Conservation (phyloP, 2,329 filamentous ascomycete genomes). For the Venturia carpophila region DNA sequence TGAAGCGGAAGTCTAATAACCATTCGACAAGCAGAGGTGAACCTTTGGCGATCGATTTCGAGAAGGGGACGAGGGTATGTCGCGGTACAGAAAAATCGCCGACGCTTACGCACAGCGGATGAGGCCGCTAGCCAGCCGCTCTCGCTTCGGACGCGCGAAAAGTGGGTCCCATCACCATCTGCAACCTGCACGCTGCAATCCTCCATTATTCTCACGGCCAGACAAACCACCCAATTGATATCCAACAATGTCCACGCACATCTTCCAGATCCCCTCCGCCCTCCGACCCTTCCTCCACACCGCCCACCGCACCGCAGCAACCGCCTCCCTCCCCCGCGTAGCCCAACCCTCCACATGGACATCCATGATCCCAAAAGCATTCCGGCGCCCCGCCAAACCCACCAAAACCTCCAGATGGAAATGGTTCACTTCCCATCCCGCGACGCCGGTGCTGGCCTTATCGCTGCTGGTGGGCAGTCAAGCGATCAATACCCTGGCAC, state of each 20-base stretch:
- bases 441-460: slow-evolving; percentile 57
- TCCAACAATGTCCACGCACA: slow-evolving; percentile 6
- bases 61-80: too few species aligned
- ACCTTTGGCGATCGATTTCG: too few species aligned
- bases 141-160: neutral
- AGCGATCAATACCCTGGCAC: slow-evolving; percentile 81
- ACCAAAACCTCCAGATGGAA: slow-evolving; percentile 14
- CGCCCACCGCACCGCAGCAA: slow-evolving; percentile 5
- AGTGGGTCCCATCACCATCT: neutral
- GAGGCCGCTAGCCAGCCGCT: too few species aligned
- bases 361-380: slow-evolving; percentile 30
- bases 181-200: neutral
- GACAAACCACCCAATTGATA: neutral
- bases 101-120: too few species aligned
- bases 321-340: slow-evolving; percentile 28
- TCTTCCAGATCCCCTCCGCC: slow-evolving; percentile 2
- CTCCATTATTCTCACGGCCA: neutral
- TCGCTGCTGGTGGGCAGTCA: slow-evolving; percentile 84
- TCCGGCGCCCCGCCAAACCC: slow-evolving; percentile 21
- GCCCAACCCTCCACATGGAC: slow-evolving; percentile 32
- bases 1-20: neutral
- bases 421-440: slow-evolving; percentile 39
- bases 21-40: too few species aligned
- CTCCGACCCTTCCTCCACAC: slow-evolving; percentile 14
- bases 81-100: too few species aligned